Conservation (phyloP, 2,329 filamentous ascomycete species). For the Aspergillus costaricaensis region DNA sequence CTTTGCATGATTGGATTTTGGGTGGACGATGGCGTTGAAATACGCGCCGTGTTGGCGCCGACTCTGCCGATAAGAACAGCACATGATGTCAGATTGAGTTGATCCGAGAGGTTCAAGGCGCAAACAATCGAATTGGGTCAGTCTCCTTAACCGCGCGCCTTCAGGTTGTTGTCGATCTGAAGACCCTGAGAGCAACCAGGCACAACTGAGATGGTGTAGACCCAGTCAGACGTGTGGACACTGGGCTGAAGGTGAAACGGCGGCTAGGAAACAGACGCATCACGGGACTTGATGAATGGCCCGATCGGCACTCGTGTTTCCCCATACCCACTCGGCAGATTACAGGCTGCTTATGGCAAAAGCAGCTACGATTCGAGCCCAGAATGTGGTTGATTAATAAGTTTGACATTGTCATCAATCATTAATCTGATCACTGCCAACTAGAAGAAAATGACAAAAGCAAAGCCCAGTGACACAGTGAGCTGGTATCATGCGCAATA, state of each 20-base stretch:
- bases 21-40: slow-evolving; percentile 7
- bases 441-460: slow-evolving; percentile 25
- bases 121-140: background rate
- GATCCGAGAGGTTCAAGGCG: slow-evolving; percentile 12
- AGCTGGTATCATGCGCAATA: slow-evolving; percentile 43
- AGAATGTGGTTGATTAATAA: slow-evolving; percentile 1
- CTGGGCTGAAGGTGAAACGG: background rate
- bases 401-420: slow-evolving; percentile 34
- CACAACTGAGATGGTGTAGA: background rate
- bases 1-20: slow-evolving; percentile 15
- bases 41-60: slow-evolving; percentile 30
- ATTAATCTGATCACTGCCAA: slow-evolving; percentile 31
- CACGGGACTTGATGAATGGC: background rate
- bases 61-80: slow-evolving; percentile 15
- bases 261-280: background rate
- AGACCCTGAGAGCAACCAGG: background rate
- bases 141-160: background rate
- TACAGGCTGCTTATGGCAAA: background rate
- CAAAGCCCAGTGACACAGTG: slow-evolving; percentile 35
- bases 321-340: background rate
- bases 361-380: background rate
- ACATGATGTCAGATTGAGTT: slow-evolving; percentile 23
- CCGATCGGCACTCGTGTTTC: background rate
- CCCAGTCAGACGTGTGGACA: background rate
- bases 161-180: background rate